phyloP scores from a whole-genome alignment of 1,139 yeast genomes.

The Scheffersomyces illinoinensis region DNA sequence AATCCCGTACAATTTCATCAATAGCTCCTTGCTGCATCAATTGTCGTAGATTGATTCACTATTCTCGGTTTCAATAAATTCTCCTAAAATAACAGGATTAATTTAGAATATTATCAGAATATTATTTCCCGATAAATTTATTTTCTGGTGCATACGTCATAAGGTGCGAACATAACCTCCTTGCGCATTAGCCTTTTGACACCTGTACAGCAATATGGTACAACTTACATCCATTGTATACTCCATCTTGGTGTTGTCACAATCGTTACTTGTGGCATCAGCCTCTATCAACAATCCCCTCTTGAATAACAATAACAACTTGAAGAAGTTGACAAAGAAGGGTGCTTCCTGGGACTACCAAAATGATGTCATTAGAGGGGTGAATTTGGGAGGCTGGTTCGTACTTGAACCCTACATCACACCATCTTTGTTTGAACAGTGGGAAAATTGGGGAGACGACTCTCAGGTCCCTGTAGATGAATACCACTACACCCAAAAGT shows the following conservation, averaged over 20 bases:
- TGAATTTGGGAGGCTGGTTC: slow-evolving; percentile 92
- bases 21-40: background rate
- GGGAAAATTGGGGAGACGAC: slow-evolving; percentile 30
- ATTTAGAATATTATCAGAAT: too few relatives aligned
- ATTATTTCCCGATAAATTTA: background rate
- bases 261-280: background rate
- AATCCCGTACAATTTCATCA: background rate
- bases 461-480: slow-evolving; percentile 78
- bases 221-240: background rate
- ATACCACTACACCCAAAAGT: slow-evolving; percentile 61
- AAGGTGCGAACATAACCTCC: background rate
- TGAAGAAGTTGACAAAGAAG: slow-evolving; percentile 10
- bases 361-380: slow-evolving; percentile 63
- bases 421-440: slow-evolving; percentile 71
- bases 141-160: background rate
- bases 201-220: background rate
- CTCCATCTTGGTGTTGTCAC: background rate
- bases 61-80: background rate
- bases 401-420: slow-evolving; percentile 83
- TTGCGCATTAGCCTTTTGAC: background rate
- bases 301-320: slow-evolving; percentile 6
- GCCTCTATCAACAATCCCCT: slow-evolving; percentile 8
- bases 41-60: background rate
- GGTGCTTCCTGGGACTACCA: slow-evolving; percentile 46
- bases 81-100: background rate